These are phyloP conservation scores for Sporisorium graminicola DNA, from an alignment of 1,284 basidiomycete genomes.

Conservation along the genomic window DNA sequence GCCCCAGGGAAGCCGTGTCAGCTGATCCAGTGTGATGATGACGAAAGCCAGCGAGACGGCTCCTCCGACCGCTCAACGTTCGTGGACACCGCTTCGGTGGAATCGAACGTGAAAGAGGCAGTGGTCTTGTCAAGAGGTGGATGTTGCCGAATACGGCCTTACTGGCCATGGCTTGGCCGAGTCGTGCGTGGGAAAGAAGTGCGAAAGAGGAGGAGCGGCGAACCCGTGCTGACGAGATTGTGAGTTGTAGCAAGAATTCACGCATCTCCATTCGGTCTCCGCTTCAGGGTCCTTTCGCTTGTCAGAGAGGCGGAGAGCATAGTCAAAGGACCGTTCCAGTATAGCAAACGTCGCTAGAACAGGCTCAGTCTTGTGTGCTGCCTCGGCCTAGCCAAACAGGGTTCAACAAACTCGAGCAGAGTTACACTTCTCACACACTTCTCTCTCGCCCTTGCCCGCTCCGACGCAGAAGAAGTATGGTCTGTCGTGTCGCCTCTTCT, in stretches of 20 bases:
- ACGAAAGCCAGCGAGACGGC: neutral
- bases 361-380: slow-evolving; percentile 3
- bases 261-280: slow-evolving; percentile 2
- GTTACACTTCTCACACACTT: neutral
- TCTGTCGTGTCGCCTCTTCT: neutral
- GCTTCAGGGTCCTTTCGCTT: slow-evolving; percentile 6
- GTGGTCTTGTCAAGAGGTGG: neutral
- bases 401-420: slow-evolving; percentile 11
- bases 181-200: slow-evolving; percentile 10
- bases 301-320: neutral
- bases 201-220: neutral
- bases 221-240: slow-evolving; percentile 13
- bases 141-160: neutral
- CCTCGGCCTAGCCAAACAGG: slow-evolving; percentile 18
- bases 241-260: neutral
- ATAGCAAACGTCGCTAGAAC: neutral
- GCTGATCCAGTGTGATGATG: neutral
- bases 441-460: slow-evolving; percentile 2
- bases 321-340: neutral
- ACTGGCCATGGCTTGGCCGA: slow-evolving; percentile 11
- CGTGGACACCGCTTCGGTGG: neutral
- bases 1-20: neutral
- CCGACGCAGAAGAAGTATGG: slow-evolving; percentile 9
- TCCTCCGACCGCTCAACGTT: neutral
- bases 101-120: slow-evolving; percentile 2